Evolutionary conservation across 805 yeast genomes (phyloP).

Genomic region (Myxozyma udenii): DNA sequence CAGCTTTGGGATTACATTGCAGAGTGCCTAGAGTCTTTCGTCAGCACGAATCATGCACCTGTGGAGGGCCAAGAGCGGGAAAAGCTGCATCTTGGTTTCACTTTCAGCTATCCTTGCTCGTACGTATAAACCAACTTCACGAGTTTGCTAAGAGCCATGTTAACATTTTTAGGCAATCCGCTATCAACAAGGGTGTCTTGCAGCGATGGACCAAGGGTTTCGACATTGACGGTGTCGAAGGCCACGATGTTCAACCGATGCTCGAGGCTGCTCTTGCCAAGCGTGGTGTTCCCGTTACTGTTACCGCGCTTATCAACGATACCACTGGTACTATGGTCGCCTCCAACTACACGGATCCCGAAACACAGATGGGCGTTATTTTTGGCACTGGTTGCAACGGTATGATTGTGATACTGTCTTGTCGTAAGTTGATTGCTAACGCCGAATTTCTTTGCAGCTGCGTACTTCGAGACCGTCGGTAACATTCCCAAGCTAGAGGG

Average conservation of each 20-base stretch:
- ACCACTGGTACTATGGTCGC: constrained; percentile 97
- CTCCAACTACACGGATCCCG: constrained; percentile 84
- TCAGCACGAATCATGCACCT: constrained; percentile 59
- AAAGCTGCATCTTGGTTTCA: constrained; percentile 78
- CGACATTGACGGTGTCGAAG: constrained; percentile 90
- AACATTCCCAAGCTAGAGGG: constrained; percentile 82
- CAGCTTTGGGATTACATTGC: constrained; percentile 87
- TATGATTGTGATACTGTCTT: too few species aligned
- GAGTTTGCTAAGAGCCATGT: too few species aligned
- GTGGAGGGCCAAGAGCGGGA: constrained; percentile 39
- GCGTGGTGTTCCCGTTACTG: constrained; percentile 69
- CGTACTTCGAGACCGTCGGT: constrained; percentile 69
- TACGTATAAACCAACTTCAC: not conserved
- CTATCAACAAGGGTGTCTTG: constrained; percentile 79
- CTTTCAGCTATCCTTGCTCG: constrained; percentile 77
- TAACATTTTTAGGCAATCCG: constrained; percentile 49
- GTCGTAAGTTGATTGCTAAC: too few species aligned
- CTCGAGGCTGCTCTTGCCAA: constrained; percentile 69
- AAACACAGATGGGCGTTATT: constrained; percentile 88
- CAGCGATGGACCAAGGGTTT: constrained; percentile 98
- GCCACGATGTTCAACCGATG: constrained; percentile 90
- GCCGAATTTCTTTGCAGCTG: constrained; percentile 12
- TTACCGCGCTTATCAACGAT: constrained; percentile 91
- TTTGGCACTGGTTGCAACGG: constrained; percentile 98
- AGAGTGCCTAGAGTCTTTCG: constrained; percentile 66